Evolutionary conservation across 2,329 filamentous ascomycete species (phyloP).

Genomic region (Sporothrix brunneoviolacea): DNA sequence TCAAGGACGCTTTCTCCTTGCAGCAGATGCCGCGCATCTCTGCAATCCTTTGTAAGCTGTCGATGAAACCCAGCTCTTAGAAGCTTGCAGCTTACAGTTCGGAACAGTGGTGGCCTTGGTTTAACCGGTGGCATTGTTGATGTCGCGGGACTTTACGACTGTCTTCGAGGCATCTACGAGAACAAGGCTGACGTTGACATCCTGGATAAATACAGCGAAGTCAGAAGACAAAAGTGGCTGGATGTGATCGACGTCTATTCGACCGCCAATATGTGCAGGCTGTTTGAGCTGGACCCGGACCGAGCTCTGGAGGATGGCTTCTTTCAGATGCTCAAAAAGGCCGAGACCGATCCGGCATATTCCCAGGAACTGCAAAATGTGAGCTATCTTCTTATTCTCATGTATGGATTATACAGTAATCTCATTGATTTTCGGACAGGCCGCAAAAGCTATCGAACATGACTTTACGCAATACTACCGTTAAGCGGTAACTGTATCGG

Average conservation of each 20-base stretch:
- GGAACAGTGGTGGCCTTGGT: conserved; percentile 40
- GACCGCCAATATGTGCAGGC: conserved; percentile 19
- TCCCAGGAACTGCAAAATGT: no score
- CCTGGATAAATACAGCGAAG: conserved; percentile 35
- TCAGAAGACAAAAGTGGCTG: conserved; percentile 32
- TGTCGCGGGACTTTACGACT: conserved; percentile 41
- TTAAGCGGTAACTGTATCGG: no score
- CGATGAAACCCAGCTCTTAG: not conserved
- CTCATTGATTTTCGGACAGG: no score
- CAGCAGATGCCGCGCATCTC: conserved; percentile 55
- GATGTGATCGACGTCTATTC: conserved; percentile 21
- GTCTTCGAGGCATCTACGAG: conserved; percentile 35
- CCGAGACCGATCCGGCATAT: no score
- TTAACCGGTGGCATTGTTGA: conserved; percentile 44
- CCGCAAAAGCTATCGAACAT: no score
- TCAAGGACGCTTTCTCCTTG: conserved; percentile 48
- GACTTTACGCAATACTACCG: no score
- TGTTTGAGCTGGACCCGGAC: conserved; percentile 19
- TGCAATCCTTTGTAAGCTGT: conserved; percentile 41
- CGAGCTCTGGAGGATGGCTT: no score
- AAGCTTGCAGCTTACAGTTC: no score
- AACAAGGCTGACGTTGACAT: conserved; percentile 33
- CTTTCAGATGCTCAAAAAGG: no score
- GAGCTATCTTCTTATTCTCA: no score
- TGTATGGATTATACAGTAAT: no score